These are phyloP conservation scores for Ascomycota sp. DNA, from an alignment of 2,329 filamentous ascomycete species.

Conservation along the genomic window DNA sequence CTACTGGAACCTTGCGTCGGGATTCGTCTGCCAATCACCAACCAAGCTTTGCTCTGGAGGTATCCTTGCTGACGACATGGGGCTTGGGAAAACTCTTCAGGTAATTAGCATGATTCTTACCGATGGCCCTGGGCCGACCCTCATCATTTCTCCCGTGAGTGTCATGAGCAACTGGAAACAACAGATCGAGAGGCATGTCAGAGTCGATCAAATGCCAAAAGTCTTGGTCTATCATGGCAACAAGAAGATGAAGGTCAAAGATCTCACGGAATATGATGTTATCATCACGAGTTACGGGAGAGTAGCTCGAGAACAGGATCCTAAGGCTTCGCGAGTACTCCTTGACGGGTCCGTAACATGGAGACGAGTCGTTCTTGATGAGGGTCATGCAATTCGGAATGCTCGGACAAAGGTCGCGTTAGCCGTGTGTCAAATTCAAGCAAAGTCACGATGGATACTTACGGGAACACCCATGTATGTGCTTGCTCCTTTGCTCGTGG, in stretches of 20 bases:
- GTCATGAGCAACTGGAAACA: conserved; percentile 85
- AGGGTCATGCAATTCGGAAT: conserved; percentile 69
- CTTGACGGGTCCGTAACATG: conserved; percentile 31
- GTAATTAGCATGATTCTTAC: conserved; percentile 59
- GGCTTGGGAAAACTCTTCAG: conserved; percentile 73
- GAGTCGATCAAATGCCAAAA: conserved; percentile 37
- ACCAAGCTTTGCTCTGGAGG: conserved; percentile 58
- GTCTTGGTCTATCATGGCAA: conserved; percentile 57
- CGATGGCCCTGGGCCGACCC: conserved; percentile 37
- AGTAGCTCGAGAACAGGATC: conserved; percentile 42
- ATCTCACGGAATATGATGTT: conserved; percentile 49
- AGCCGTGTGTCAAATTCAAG: conserved; percentile 45
- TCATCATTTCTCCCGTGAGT: conserved; percentile 64
- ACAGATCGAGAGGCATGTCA: conserved; percentile 56
- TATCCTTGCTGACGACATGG: conserved; percentile 80
- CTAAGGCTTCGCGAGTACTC: conserved; percentile 19
- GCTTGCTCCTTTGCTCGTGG: background rate
- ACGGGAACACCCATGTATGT: conserved; percentile 59
- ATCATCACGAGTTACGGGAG: conserved; percentile 75
- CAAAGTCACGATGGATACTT: conserved; percentile 58
- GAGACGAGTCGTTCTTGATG: conserved; percentile 64
- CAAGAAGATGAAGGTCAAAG: conserved; percentile 31
- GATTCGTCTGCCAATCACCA: conserved; percentile 34
- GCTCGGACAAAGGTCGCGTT: conserved; percentile 49
- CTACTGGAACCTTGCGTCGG: conserved; percentile 41